Base-by-base conservation (phyloP, 108 stramenopile species). In the Parietichytrium sp. region DNA sequence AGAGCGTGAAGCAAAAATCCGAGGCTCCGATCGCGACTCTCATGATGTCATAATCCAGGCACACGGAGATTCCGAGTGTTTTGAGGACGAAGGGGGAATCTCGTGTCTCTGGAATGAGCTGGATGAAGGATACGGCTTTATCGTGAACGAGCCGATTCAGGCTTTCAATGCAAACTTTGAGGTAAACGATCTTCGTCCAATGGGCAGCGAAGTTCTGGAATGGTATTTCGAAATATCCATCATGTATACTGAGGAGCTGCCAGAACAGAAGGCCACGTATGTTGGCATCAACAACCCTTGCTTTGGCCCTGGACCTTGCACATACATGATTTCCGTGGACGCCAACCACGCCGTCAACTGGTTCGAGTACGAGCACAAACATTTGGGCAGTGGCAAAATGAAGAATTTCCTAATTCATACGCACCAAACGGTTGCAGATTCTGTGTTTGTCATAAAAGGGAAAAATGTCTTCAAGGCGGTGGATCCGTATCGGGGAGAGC, bases 401-500 rank as follows among this genome's bases (percentile, higher is more conserved):
- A n/a, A 25, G 10, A 25, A 72, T 16, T 72, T 72, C 20, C 38
- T 45, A 7, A 12, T 72, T 20, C 61, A 72, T 27, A 72, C 61
- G 61, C 61, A 72, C 42, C 61, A 72, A 42, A 72, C 61, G 38
- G 23, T 72, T n/a, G 33, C 61, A 47, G 61, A 72, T 25, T 72
- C 61, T 16, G 2, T 45, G 15, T 72, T 72, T 27, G 33, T 72
- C 61, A 23, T 72, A 23, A 16, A 25, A 6, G 61, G 61, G 29
- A 47, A 47, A 72, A 72, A 72, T 7, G 61, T 25, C 29, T 72
- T 72, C 33, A 15, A 33, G 29, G 20, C 38, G 61, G 6, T 72
- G 0, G 61, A 72, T 16, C 33, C 33, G 10, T 72, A 45, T 3
- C 33, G 61, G 1, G 6, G 45, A 33, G 29, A 45, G 8, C 6